Evolutionary conservation across 331 rosid genomes (phyloP), one percentile per base, ranked within the genome.

Genomic region (Telfairia occidentalis): DNA sequence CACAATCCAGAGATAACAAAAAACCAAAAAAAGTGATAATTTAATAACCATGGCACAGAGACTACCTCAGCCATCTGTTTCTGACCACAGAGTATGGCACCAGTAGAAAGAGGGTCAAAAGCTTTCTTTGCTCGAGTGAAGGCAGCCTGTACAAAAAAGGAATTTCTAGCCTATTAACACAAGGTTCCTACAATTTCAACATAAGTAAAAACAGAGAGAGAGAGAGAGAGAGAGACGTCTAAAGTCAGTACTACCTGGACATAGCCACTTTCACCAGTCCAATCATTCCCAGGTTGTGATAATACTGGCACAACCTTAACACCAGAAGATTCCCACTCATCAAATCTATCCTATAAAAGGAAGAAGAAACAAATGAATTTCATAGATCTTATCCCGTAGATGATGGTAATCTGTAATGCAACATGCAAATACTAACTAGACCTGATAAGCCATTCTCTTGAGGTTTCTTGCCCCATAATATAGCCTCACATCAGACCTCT

Each of bases 401-500:
- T 76, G 28, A 71, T 76, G 72, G 52, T 29, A 59, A 50, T 40
- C 4, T 0, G 19, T 15, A 26, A 40, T n/a, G 23, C 66, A 71
- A 61, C 24, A 9, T 74, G 78, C 16, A 73, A 82, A 73, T 10
- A 72, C 64, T 73, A 15, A 9, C 64, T 64, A 15, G 53, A 95
- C 99, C 96, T 89, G 99, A 81, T 95, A 95, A 61, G 99, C 99
- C 97, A 95, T 87, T 81, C 93, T 84, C 75, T 90, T 82, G 32
- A 90, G 96, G 82, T 95, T 92, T 80, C 96, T 88, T 37, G 96
- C 96, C 57, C 97, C 99, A 45, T 86, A 95, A 79, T 81, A 95
- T 10, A 95, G 84, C 85, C 87, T 95, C 65, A 92, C 99, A 71
- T 89, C 92, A 76, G 97, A 80, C 79, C 99, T 82, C 80, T 87